A percentile compares a stretch with the other conserved stretches of the same genome.
phyloP scores from a whole-genome alignment of 805 yeast species.

The Ogataea henricii region DNA sequence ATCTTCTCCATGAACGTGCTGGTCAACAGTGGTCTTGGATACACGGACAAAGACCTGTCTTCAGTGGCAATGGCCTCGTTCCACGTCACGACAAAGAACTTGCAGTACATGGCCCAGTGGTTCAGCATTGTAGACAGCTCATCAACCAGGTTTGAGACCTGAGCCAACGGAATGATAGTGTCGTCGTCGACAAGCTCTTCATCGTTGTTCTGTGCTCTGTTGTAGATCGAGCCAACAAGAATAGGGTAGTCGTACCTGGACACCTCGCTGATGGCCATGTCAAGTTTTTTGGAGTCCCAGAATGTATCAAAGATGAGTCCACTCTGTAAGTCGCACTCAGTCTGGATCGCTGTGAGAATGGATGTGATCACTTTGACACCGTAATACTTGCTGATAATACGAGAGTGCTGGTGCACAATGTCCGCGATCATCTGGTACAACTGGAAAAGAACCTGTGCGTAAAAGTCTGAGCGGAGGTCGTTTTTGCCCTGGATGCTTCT shows the following conservation, averaged over 20 bases:
- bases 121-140: constrained; percentile 79
- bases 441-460: constrained; percentile 61
- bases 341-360: constrained; percentile 74
- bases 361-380: constrained; percentile 62
- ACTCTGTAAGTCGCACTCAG: constrained; percentile 91
- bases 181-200: constrained; percentile 27
- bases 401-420: constrained; percentile 84
- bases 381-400: constrained; percentile 72
- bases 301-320: constrained; percentile 86
- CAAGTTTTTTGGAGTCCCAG: constrained; percentile 68
- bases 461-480: constrained; percentile 48
- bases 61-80: constrained; percentile 40
- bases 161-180: constrained; percentile 50
- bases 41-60: constrained; percentile 32
- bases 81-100: constrained; percentile 73
- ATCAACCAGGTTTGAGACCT: constrained; percentile 63
- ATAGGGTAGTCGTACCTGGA: constrained; percentile 54
- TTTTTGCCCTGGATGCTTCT: constrained; percentile 42
- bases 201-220: constrained; percentile 30
- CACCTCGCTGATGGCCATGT: constrained; percentile 55
- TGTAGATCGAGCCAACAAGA: constrained; percentile 38
- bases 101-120: constrained; percentile 81
- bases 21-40: constrained; percentile 54
- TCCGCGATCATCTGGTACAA: constrained; percentile 82
- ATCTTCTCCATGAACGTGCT: constrained; percentile 62